Evolutionary conservation across 2,329 filamentous ascomycete species (phyloP), one percentile per base, ranked within the genome.

Genomic region (Neopestalotiopsis rosae): DNA sequence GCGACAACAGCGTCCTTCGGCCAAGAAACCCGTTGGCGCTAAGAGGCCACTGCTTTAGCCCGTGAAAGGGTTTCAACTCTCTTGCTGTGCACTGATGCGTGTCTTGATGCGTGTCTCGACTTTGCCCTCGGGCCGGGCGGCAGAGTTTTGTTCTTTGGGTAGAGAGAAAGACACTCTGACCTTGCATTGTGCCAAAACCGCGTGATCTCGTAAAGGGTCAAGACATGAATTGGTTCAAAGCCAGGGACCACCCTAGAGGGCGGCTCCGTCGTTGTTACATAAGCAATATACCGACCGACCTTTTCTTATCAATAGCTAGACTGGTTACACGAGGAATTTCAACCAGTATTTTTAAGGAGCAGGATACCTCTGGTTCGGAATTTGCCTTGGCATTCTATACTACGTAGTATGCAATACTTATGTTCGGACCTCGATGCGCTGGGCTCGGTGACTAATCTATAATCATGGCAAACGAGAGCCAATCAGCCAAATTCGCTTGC

Each of bases 1-100:
- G 32, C 30, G 30, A 62, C 57, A 30, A 52, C 24, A 14, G 24
- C 34, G 30, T 34, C 30, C 24, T 28, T 59, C 9, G 6, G 59
- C 59, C 59, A 62, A 62, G 34, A 38, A 34, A 62, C 32, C 59
- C 59, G 59, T 62, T 62, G 59, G 20, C 28, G 34, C 59, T 62
- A 62, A 14, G 24, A 62, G 2, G 12, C 17, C 17, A 9, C 6
- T 5, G 14, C 14, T 40, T 40, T 30, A 10, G 40, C 45, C 45
- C n/a, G 17, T 52, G 45, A 38, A 38, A n/a, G 17, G 17, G 45
- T 10, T 52, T 52, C 45, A 52, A 24, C n/a, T 52, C 45, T 24
- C 24, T 28, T 28, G 24, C 24, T 28, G 24, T 28, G 24, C 24
- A 28, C 24, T 28, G 24, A 28, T 28, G 24, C 24, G 24, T 28